Base-by-base conservation (phyloP, 1,139 yeast species). In the Torulaspora pretoriensis region DNA sequence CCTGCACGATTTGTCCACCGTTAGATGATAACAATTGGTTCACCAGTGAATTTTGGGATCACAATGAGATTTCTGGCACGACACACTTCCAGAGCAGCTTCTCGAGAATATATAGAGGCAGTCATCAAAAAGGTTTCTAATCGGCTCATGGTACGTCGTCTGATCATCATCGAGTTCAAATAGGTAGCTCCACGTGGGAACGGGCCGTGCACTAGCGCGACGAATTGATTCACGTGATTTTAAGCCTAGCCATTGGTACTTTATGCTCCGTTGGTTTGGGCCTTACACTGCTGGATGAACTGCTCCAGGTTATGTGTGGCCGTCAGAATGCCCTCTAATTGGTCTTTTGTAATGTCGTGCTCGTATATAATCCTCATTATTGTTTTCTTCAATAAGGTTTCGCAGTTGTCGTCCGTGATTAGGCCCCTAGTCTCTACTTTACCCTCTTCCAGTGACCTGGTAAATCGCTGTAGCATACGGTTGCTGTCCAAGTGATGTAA, bases 251-350 rank as follows among this genome's bases (percentile, higher is more conserved):
- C 6, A 27, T 27, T 13, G 14, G 5, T 27, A 10, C 8, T 9
- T 8, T 7, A 34, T 4, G 28, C 8, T 13, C 14, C 13, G 14
- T 24, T 19, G 22, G 22, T 19, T 19, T 7, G 28, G 17, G 23
- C 29, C 28, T 38, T 14, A 12, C 35, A 32, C 2, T 12, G 33
- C 17, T 27, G 22, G 8, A 38, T 25, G 9, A 32, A 30, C 12
- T 40, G 35, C 13, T 35, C 44, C 23, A 40, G 23, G 36, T 40
- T 30, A 30, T 42, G 48, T n/a, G 31, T 23, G 13, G 25, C n/a
- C 6, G 38, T 34, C 38, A 42, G 35, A 25, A 36, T 8, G 10
- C 8, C 24, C 14, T 35, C 41, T 29, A 42, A 24, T 6, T 19
- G 24, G 8, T 42, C 35, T 25, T 42, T 45, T 10, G 28, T 32